Evolutionary conservation across 2,329 filamentous ascomycete genomes (phyloP).

Genomic region (Pyrenochaeta sp.): DNA sequence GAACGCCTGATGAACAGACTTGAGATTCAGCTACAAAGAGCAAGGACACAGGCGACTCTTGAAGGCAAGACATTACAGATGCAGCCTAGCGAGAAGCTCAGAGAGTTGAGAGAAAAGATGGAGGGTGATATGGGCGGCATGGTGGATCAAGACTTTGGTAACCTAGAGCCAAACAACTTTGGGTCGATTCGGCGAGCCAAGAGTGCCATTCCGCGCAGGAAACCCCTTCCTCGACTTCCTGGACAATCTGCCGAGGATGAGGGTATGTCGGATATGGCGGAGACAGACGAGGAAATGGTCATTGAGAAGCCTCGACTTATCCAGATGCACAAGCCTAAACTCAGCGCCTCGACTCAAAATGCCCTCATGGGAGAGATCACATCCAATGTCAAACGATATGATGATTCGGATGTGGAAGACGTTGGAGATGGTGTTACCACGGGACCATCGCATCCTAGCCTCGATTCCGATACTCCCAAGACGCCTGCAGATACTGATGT

Average conservation of each 20-base stretch:
- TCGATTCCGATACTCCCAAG: conserved; percentile 73
- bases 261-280: conserved; percentile 42
- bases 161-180: conserved; percentile 76
- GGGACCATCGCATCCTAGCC: conserved; percentile 76
- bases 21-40: conserved; percentile 92
- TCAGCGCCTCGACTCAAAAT: conserved; percentile 68
- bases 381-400: conserved; percentile 75
- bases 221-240: conserved; percentile 45
- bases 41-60: conserved; percentile 97
- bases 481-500: conserved; percentile 67
- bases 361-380: conserved; percentile 75
- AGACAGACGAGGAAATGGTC: conserved; percentile 67
- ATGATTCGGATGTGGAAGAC: conserved; percentile 76
- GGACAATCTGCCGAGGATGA: conserved; percentile 48
- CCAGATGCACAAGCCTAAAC: conserved; percentile 76
- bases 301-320: conserved; percentile 83
- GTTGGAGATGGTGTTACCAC: conserved; percentile 72
- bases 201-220: conserved; percentile 49
- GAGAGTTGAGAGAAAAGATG: conserved; percentile 94
- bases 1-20: conserved; percentile 91
- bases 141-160: conserved; percentile 47
- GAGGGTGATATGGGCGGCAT: conserved; percentile 66
- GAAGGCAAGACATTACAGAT: conserved; percentile 88
- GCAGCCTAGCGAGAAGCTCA: conserved; percentile 88
- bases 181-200: conserved; percentile 52